phyloP scores from a whole-genome alignment of 2,329 filamentous ascomycete species.

The Byssochlamys sp. region DNA sequence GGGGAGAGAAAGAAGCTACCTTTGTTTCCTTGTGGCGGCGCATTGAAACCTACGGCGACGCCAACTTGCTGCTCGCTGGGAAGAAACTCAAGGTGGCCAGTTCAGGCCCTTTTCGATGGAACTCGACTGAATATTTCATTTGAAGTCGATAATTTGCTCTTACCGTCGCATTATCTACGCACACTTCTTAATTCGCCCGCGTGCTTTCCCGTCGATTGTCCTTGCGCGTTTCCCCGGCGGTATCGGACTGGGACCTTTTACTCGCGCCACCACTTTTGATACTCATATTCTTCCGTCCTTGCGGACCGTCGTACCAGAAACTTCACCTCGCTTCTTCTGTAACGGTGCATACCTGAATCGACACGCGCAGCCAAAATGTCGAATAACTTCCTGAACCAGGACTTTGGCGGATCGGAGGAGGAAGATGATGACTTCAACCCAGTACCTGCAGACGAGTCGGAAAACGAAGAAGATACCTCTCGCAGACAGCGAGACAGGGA shows the following conservation, averaged over 20 bases:
- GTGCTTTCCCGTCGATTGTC: background rate
- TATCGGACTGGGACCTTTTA: background rate
- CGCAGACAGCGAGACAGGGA: constrained; percentile 36
- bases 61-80: background rate
- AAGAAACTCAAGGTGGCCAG: background rate
- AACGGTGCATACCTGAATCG: background rate
- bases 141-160: background rate
- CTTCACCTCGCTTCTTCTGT: background rate
- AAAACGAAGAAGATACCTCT: constrained; percentile 45
- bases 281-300: background rate
- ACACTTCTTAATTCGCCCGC: background rate
- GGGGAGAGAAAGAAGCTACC: background rate
- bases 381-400: constrained; percentile 40
- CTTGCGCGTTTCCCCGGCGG: background rate
- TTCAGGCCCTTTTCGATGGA: no score
- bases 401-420: constrained; percentile 48
- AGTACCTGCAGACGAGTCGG: constrained; percentile 61
- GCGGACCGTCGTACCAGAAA: background rate
- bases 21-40: background rate
- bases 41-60: background rate
- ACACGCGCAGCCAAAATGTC: constrained; percentile 17
- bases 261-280: background rate
- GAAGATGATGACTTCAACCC: constrained; percentile 89
- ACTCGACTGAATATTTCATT: background rate
- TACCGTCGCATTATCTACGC: background rate